Evolutionary conservation across 2,329 filamentous ascomycete genomes (phyloP).

Genomic region (Xylariaceae sp.): DNA sequence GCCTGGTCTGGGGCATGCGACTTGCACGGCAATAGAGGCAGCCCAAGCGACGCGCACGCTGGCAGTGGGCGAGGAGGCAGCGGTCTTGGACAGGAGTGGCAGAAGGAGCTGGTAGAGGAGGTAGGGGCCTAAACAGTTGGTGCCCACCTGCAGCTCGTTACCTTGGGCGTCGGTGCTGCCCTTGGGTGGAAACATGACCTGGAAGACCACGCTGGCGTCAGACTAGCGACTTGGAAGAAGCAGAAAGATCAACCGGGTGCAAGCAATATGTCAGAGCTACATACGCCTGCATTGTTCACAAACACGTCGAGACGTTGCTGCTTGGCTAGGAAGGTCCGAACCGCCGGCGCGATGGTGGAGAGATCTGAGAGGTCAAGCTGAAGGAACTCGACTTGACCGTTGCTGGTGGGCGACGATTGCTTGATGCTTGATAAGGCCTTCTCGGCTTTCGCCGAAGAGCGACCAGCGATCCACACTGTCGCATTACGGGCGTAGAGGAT

Average conservation of each 20-base stretch:
- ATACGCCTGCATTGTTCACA: conserved; percentile 17
- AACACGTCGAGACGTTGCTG: conserved; percentile 15
- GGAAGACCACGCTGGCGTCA: no score
- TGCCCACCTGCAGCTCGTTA: conserved; percentile 22
- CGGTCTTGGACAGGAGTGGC: conserved; percentile 9
- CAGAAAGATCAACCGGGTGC: no score
- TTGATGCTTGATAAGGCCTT: conserved; percentile 26
- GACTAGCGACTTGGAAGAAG: conserved; percentile 8
- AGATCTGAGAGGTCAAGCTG: conserved; percentile 2
- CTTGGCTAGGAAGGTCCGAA: conserved; percentile 3
- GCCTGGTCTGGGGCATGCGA: conserved; percentile 3
- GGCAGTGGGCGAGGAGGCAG: conserved; percentile 8
- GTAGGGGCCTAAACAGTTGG: conserved; percentile 22
- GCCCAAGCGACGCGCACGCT: conserved; percentile 12
- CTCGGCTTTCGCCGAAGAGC: conserved; percentile 27
- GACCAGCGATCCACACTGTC: conserved; percentile 45
- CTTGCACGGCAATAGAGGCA: conserved; percentile 7
- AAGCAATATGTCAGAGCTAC: no score
- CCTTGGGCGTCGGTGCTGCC: conserved; percentile 18
- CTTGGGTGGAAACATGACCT: conserved; percentile 16
- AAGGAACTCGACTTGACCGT: conserved; percentile 1
- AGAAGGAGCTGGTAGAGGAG: conserved; percentile 13
- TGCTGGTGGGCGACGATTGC: not conserved
- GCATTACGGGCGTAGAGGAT: conserved; percentile 45
- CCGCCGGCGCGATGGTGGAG: conserved; percentile 1